Percentiles rank a stretch among this genome's conserved stretches.
phyloP scores from a whole-genome alignment of 169 alveolate species.

The Plasmodium vivax region DNA sequence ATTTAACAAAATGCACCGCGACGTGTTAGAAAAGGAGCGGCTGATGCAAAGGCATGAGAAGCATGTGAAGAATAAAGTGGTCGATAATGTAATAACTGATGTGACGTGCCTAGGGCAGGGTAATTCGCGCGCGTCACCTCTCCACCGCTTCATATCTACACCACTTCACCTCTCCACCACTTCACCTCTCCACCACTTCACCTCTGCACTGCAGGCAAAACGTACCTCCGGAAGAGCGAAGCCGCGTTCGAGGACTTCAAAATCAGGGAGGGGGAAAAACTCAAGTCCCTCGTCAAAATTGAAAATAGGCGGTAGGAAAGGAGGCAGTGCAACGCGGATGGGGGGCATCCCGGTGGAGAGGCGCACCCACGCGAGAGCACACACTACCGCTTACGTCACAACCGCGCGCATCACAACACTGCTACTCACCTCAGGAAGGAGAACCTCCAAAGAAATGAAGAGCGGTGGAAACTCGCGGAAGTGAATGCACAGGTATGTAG shows the following conservation, averaged over 20 bases:
- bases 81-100: constrained; percentile 38
- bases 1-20: constrained; percentile 16
- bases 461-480: constrained; percentile 34
- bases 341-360: neutral
- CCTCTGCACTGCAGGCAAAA: neutral
- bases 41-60: constrained; percentile 65
- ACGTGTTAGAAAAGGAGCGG: constrained; percentile 49
- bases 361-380: neutral
- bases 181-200: neutral
- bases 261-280: constrained; percentile 25
- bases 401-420: neutral
- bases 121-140: neutral
- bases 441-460: constrained; percentile 42
- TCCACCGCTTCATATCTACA: neutral
- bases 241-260: constrained; percentile 24
- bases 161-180: neutral
- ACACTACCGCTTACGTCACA: no score
- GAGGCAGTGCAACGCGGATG: neutral
- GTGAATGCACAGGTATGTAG: constrained; percentile 25
- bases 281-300: constrained; percentile 26
- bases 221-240: constrained; percentile 34
- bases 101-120: constrained; percentile 16
- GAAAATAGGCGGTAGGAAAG: constrained; percentile 50
- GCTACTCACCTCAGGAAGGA: constrained; percentile 10
- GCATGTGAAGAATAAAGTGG: constrained; percentile 18